Evolutionary conservation across 148 eudicot species (phyloP).

Genomic region (Silene uniflora): DNA sequence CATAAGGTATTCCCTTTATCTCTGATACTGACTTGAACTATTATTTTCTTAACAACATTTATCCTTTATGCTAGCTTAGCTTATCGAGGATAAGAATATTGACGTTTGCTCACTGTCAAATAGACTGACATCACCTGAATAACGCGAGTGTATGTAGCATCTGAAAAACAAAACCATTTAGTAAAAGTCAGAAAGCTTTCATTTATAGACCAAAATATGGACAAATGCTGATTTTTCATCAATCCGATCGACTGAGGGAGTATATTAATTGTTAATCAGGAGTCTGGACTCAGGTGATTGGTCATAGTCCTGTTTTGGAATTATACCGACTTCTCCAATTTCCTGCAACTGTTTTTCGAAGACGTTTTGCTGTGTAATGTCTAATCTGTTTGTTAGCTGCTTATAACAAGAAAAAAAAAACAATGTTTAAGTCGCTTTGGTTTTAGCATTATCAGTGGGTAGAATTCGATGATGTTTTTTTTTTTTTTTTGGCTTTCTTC

Average conservation of each 20-base stretch:
- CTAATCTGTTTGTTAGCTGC: neutral
- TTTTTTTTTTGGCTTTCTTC: too few relatives aligned
- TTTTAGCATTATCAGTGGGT: neutral
- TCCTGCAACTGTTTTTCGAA: neutral
- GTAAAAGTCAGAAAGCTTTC: too few relatives aligned
- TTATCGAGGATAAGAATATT: neutral
- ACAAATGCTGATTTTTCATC: too few relatives aligned
- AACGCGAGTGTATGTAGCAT: neutral
- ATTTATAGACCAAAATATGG: too few relatives aligned
- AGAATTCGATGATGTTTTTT: neutral
- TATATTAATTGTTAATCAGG: too few relatives aligned
- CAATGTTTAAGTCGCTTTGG: neutral
- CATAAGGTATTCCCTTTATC: constrained; percentile 69
- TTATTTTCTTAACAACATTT: neutral
- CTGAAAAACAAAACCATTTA: neutral
- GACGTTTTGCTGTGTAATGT: neutral
- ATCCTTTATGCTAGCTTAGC: constrained; percentile 7
- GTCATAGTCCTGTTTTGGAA: too few relatives aligned
- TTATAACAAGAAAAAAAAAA: neutral
- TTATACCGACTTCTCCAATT: neutral
- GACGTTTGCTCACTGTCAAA: neutral
- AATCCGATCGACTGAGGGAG: too few relatives aligned
- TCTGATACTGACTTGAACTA: too few relatives aligned
- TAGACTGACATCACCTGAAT: too few relatives aligned
- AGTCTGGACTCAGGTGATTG: too few relatives aligned